Evolutionary conservation across 1,284 basidiomycete genomes (phyloP), one percentile per base, ranked within the genome.

Genomic region (Malassezia cuniculi): DNA sequence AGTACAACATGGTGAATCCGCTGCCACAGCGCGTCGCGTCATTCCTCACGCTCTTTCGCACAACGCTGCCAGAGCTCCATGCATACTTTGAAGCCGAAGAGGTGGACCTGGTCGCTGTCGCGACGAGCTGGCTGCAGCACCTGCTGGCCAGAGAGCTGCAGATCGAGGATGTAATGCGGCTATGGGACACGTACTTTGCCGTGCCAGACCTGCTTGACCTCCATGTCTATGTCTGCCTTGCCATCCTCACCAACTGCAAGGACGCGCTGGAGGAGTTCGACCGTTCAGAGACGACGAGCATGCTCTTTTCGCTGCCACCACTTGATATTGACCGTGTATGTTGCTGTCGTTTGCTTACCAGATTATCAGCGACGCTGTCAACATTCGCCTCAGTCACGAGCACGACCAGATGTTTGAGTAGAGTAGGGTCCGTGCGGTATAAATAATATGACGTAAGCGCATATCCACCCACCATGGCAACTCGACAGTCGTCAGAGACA

Each of bases 11-110:
- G 3, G 27, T 31, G 17, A 31, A 57, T 15, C 60, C 65, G 0
- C 42, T 68, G 1, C 46, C 65, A 3, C 47, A 43, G 3, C 55
- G 57, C 15, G 56, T 68, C 3, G 54, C 66, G 0, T 55, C 55
- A n/a, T 68, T 68, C 27, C 47, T 68, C 6, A 61, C 63, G 9
- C 54, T 68, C 3, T 65, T 68, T 31, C 53, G 65, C 0, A 55
- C 52, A 8, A 61, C 65, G 10, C 40, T 68, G 4, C 66, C 66
- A 9, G 65, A 68, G 31, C 53, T 68, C n/a, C 50, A 58, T 29
- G 48, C 53, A 2, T 68, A 68, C 52, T 68, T 68, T 45, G 66
- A 68, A 29, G 63, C 66, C 36, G 66, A 68, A 31, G 63, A 57
- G 30, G 59, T 68, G 5, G 63, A 68, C 32, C 46, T 66, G 12